Evolutionary conservation across 2,329 filamentous ascomycete genomes (phyloP).

Genomic region (Colletotrichum sp.): DNA sequence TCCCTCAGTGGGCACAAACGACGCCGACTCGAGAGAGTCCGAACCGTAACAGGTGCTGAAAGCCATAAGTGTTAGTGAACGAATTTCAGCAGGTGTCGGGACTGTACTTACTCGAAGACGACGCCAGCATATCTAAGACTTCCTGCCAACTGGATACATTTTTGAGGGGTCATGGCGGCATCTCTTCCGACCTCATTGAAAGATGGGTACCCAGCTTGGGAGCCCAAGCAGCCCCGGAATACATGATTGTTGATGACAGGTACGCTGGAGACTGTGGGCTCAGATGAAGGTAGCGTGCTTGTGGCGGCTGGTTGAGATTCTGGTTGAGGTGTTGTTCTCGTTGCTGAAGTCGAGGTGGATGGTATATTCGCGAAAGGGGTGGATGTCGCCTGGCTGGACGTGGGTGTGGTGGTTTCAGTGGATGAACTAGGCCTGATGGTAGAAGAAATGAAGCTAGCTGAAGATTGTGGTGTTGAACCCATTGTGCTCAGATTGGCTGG

Average conservation of each 20-base stretch:
- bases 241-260: neutral
- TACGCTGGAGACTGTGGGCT: neutral
- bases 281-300: neutral
- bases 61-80: no score
- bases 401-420: neutral
- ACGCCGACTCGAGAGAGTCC: neutral
- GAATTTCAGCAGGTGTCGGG: no score
- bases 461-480: neutral
- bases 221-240: neutral
- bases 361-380: accelerated
- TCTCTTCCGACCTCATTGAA: neutral
- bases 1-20: neutral
- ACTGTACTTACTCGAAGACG: neutral
- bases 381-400: neutral
- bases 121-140: neutral
- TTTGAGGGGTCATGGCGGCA: neutral
- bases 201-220: neutral
- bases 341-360: accelerated
- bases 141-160: neutral
- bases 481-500: neutral
- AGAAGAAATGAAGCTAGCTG: neutral
- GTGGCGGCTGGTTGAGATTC: neutral
- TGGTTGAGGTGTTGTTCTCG: neutral
- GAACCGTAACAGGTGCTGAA: neutral
- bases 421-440: neutral